phyloP scores from a whole-genome alignment of 257 asterid genomes.

The Cynanchum wilfordii region DNA sequence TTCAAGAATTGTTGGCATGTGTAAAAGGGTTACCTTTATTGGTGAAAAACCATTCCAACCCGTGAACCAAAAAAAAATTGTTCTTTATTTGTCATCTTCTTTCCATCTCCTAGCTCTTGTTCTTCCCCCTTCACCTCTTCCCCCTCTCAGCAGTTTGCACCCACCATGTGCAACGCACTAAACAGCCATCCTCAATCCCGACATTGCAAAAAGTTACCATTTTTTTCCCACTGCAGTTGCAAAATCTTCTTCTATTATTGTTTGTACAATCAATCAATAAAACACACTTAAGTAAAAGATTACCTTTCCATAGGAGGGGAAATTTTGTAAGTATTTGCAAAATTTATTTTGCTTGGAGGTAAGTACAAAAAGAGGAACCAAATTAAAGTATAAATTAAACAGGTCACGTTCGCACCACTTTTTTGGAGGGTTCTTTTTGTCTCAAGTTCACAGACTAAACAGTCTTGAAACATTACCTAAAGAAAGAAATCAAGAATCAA shows the following conservation, averaged over 20 bases:
- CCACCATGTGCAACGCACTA: constrained; percentile 24
- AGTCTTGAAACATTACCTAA: not conserved
- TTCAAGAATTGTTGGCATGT: constrained; percentile 36
- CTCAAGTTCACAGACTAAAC: constrained; percentile 2
- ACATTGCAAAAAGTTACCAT: not conserved
- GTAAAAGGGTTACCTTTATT: constrained; percentile 33
- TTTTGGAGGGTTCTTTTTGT: not conserved
- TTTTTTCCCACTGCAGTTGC: not conserved
- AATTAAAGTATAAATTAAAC: not conserved
- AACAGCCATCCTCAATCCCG: constrained; percentile 4
- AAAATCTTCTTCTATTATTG: not conserved
- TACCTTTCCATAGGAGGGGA: not conserved
- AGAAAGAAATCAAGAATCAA: constrained; percentile 1
- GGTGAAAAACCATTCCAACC: constrained; percentile 48
- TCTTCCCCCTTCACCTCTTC: not conserved
- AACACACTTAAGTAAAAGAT: not conserved
- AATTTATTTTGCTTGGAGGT: not conserved
- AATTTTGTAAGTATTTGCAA: not conserved
- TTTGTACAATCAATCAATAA: not conserved
- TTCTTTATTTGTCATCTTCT: constrained; percentile 51
- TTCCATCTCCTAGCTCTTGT: constrained; percentile 28
- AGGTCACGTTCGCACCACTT: constrained; percentile 3
- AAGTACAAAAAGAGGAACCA: not conserved
- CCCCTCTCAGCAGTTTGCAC: not conserved
- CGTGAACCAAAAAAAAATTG: constrained; percentile 43